These are phyloP conservation scores for Phytophthora nicotianae DNA, from an alignment of 352 stramenopile species.

Conservation along the genomic window DNA sequence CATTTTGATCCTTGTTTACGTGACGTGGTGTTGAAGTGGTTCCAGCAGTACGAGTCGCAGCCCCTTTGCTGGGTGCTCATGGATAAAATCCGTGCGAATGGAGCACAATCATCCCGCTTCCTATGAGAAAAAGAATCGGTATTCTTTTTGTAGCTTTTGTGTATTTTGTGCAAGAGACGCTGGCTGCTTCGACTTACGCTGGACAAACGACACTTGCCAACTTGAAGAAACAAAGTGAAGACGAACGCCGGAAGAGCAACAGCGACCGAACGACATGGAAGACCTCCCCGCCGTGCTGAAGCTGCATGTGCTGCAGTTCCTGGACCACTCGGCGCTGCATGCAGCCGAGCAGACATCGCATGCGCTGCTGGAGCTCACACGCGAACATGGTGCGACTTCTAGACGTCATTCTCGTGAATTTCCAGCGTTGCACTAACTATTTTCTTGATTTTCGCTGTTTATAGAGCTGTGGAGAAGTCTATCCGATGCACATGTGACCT, in stretches of 20 bases:
- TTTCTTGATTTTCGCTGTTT: slow-evolving; percentile 14
- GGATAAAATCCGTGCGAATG: neutral
- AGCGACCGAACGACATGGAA: slow-evolving; percentile 27
- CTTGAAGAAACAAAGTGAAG: slow-evolving; percentile 32
- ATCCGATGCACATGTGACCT: slow-evolving; percentile 26
- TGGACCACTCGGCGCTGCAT: slow-evolving; percentile 64
- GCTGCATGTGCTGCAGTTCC: slow-evolving; percentile 55
- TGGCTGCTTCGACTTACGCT: slow-evolving; percentile 10
- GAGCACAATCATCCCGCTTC: slow-evolving; percentile 20
- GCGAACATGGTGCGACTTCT: slow-evolving; percentile 42
- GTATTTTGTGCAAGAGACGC: slow-evolving; percentile 2
- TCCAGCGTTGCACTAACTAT: slow-evolving; percentile 9
- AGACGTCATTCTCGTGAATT: neutral
- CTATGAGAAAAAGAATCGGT: slow-evolving; percentile 10
- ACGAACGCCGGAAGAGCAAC: slow-evolving; percentile 4
- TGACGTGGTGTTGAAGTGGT: slow-evolving; percentile 3
- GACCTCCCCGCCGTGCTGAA: slow-evolving; percentile 55
- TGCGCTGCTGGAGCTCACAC: slow-evolving; percentile 38
- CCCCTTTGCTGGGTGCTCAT: slow-evolving; percentile 5
- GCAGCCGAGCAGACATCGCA: slow-evolving; percentile 48
- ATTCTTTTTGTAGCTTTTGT: slow-evolving; percentile 6
- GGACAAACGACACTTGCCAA: slow-evolving; percentile 20
- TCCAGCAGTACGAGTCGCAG: neutral
- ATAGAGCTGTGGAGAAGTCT: slow-evolving; percentile 55
- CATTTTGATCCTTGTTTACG: too few relatives aligned